Conservation (phyloP, 2,329 filamentous ascomycete species). For the Neoarthrinium moseri region DNA sequence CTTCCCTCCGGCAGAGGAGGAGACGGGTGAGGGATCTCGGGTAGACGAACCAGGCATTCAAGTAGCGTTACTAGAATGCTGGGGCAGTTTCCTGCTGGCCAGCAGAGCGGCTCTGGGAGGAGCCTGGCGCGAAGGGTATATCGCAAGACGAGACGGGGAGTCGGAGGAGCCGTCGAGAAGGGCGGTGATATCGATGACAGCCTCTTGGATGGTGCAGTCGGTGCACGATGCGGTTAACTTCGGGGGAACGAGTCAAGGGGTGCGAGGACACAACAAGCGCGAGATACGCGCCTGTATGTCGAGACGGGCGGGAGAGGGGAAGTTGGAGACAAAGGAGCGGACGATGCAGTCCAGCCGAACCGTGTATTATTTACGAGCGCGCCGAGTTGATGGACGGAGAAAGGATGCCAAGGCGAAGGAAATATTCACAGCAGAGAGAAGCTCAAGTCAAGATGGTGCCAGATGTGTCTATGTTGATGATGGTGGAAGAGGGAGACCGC, state of each 20-base stretch:
- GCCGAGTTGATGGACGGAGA: neutral
- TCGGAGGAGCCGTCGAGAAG: neutral
- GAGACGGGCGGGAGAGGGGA: constrained; percentile 7
- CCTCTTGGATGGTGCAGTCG: neutral
- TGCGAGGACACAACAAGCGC: constrained; percentile 3
- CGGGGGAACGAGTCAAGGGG: neutral
- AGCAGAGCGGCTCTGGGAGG: constrained; percentile 28
- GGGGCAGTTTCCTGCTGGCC: constrained; percentile 32
- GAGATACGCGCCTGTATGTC: constrained; percentile 6
- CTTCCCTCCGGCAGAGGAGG: constrained; percentile 24
- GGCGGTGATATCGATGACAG: neutral
- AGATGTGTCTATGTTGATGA: neutral
- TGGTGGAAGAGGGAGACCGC: neutral
- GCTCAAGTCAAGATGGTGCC: neutral
- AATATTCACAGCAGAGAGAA: neutral
- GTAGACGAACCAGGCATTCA: constrained; percentile 34
- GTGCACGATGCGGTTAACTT: neutral
- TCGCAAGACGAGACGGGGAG: neutral
- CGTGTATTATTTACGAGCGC: neutral
- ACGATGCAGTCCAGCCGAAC: constrained; percentile 16
- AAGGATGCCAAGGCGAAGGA: neutral
- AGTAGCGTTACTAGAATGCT: constrained; percentile 24
- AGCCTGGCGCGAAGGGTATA: neutral
- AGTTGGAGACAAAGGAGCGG: constrained; percentile 13
- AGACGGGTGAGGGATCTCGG: constrained; percentile 27